Percentiles rank a stretch among this genome's conserved stretches.
phyloP scores from a whole-genome alignment of 805 yeast genomes.

The Yarrowia keelungensis region DNA sequence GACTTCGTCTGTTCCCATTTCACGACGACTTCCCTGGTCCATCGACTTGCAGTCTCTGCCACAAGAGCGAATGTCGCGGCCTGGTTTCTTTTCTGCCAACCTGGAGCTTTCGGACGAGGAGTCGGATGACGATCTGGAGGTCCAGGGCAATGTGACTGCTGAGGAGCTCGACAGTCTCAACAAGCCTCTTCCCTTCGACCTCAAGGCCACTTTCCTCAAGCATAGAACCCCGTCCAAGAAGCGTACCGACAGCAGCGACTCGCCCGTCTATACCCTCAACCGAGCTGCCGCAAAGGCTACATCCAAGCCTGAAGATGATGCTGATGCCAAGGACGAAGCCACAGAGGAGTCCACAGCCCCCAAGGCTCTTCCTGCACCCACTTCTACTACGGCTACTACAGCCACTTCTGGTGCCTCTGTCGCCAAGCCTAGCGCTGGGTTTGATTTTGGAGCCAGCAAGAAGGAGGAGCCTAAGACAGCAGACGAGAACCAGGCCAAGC shows the following conservation, averaged over 20 bases:
- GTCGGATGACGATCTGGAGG: conserved; percentile 8
- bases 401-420: background rate
- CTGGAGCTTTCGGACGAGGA: conserved; percentile 31
- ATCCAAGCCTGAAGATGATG: background rate
- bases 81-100: conserved; percentile 21
- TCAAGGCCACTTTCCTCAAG: conserved; percentile 20
- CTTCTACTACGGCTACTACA: no score
- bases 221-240: conserved; percentile 19
- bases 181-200: conserved; percentile 17
- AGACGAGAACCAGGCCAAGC: conserved; percentile 1
- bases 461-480: background rate
- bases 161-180: conserved; percentile 13
- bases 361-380: conserved; percentile 20
- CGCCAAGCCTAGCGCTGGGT: conserved; percentile 25
- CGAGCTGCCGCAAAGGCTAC: conserved; percentile 7
- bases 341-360: background rate
- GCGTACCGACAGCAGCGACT: background rate
- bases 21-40: conserved; percentile 16
- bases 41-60: conserved; percentile 27
- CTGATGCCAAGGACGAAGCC: background rate
- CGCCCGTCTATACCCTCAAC: conserved; percentile 13
- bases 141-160: conserved; percentile 1
- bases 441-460: conserved; percentile 16
- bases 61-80: conserved; percentile 8
- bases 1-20: conserved; percentile 9